These are phyloP conservation scores for Naganishia antarctica DNA, from an alignment of 768 basidiomycete species.

Conservation along the genomic window DNA sequence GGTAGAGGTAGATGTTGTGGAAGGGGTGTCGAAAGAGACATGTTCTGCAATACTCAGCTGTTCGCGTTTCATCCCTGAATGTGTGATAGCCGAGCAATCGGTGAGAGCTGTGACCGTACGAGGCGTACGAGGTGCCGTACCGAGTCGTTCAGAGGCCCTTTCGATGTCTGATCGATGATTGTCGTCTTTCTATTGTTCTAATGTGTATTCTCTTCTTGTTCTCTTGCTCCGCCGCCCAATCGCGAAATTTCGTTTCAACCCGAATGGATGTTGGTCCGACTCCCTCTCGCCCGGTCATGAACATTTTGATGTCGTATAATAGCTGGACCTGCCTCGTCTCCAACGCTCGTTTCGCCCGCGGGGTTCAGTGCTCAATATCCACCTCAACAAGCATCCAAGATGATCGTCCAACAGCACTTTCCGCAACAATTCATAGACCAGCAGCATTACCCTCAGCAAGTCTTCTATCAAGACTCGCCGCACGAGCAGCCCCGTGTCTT, in stretches of 20 bases:
- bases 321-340: neutral
- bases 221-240: neutral
- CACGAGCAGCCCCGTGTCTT: conserved; percentile 9
- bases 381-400: neutral
- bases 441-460: neutral
- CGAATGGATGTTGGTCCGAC: neutral
- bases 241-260: neutral
- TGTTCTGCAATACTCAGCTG: neutral
- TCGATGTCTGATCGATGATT: neutral
- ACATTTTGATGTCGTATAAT: neutral
- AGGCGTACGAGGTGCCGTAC: too few species aligned
- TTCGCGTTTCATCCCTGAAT: conserved; percentile 11
- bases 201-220: neutral
- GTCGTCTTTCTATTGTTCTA: too few species aligned
- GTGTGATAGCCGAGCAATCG: conserved; percentile 1
- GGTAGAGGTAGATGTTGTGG: neutral
- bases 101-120: neutral
- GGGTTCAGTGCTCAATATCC: neutral
- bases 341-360: neutral
- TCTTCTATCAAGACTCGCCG: conserved; percentile 12
- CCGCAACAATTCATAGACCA: neutral
- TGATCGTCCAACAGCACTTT: neutral
- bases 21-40: neutral
- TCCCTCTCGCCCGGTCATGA: neutral
- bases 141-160: conserved; percentile 8